Evolutionary conservation across 768 basidiomycete species (phyloP), one percentile per base, ranked within the genome.

Genomic region (Pleurotus djamor): DNA sequence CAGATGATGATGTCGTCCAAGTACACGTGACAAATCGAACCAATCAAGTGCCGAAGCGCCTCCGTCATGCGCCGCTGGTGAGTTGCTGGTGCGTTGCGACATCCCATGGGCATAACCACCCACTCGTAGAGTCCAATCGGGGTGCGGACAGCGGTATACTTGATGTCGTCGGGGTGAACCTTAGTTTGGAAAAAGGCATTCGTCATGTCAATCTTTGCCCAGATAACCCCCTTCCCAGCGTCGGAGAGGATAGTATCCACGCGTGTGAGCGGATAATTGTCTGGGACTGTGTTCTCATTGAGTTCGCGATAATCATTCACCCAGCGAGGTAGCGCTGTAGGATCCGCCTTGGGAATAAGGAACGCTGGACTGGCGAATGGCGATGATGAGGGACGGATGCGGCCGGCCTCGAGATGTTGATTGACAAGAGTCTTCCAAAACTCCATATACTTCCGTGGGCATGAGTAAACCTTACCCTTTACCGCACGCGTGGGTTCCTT

Each of bases 111-210:
- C 77, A 81, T 80, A 1, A 79, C 79, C 1, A 63, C 37, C 72
- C 73, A 82, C 49, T 83, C 76, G 58, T 72, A 81, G 0, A 68
- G 58, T 0, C 80, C 76, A 33, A 72, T 72, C 0, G 72, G 77
- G 0, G 76, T 81, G 0, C 61, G 61, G 0, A 80, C 74, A 0
- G 76, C 77, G 0, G 76, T 79, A 17, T 64, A 64, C 10, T 66
- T 63, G 2, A 68, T 58, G 21, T 70, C 63, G 16, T 68, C 59
- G 0, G 68, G 50, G 34, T 52, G 50, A 4, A 52, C 35, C 21
- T 37, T 52, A 8, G 50, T 52, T 16, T 52, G 50, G 21, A 52
- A 52, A 32, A 52, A 52, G 28, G 50, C 28, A 52, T 52, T 52
- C 7, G 28, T 52, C 50, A 32, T 47, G 45, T 47, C 45, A 16